Evolutionary conservation across 2,329 filamentous ascomycete genomes (phyloP).

Genomic region (Fusarium irregulare): DNA sequence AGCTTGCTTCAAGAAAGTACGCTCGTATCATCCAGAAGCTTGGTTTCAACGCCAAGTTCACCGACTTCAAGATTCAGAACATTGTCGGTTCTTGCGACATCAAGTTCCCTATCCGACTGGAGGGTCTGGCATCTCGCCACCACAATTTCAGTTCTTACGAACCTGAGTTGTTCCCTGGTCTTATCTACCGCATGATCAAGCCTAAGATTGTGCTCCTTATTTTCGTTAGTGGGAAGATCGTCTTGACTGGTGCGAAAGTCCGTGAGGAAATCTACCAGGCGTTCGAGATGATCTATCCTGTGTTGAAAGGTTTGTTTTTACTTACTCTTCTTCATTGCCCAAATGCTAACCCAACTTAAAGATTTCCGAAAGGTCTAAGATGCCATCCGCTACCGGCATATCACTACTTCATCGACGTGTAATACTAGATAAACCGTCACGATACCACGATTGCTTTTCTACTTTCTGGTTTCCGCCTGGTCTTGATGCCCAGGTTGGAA

Average conservation of each 20-base stretch:
- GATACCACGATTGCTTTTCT: constrained; percentile 60
- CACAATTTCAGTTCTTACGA: constrained; percentile 99
- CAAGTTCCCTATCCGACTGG: constrained; percentile 98
- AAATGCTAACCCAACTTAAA: constrained; percentile 31
- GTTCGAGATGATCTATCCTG: constrained; percentile 97
- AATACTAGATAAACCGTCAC: constrained; percentile 58
- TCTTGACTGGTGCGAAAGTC: constrained; percentile 96
- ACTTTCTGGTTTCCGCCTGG: constrained; percentile 32
- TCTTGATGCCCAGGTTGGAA: constrained; percentile 36
- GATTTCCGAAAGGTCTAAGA: constrained; percentile 69
- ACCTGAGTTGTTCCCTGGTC: constrained; percentile 96
- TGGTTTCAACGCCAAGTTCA: constrained; percentile 99
- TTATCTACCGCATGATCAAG: constrained; percentile 99
- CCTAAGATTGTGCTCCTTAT: constrained; percentile 98
- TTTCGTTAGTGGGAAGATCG: constrained; percentile 98
- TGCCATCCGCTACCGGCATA: constrained; percentile 33
- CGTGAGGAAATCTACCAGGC: constrained; percentile 98
- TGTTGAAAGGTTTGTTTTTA: constrained; percentile 79
- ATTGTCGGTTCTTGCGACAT: constrained; percentile 99
- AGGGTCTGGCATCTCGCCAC: constrained; percentile 95
- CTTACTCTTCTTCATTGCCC: constrained; percentile 11
- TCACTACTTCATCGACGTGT: constrained; percentile 48
- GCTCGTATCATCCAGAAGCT: constrained; percentile 99
- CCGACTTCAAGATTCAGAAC: constrained; percentile 99
- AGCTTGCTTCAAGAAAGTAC: constrained; percentile 96